Base-by-base conservation (phyloP, 495 filamentous ascomycete genomes). In the Penicillium soppii region DNA sequence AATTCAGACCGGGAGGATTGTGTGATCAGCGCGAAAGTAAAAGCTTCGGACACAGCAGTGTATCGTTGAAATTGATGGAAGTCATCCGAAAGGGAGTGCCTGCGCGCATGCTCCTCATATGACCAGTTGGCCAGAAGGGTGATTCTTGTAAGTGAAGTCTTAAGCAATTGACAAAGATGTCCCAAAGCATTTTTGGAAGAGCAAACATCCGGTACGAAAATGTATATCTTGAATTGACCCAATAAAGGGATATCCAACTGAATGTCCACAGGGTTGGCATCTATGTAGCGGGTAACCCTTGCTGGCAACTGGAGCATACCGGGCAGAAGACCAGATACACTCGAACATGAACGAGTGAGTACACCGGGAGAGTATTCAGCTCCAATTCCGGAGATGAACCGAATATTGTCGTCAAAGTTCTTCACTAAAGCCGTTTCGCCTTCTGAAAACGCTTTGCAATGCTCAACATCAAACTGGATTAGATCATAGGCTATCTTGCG, bases 211-310 rank as follows among this genome's bases (percentile, higher is more conserved):
- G 77, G 78, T 10, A 80, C 76, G 39, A 89, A 75, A 46, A 88
- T 74, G 62, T 82, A 88, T 19, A 88, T 73, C 17, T 82, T 74
- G 68, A 89, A 89, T 54, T 89, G 86, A 9, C 85, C 78, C 5
- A 87, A 62, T 53, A 85, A 71, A 1, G 86, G 84, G n/a, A 88
- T 84, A 57, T 88, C 85, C 4, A 87, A 77, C 57, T 89, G 84
- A 21, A 89, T 71, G 51, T 88, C 81, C 19, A 90, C 80, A 1
- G 85, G 84, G 51, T 89, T 90, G 5, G 83, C 79, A 56, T 88
- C 86, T 40, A 88, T 72, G 55, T 82, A 89, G 13, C 85, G 71
- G 0, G 82, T 85, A 7, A 84, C 85, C 60, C 79, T 83, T 16
- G 80, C 78, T 8, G 86, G 84, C 7, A 77, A 73, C 21, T 85